Base-by-base conservation (phyloP, 768 basidiomycete species). In the Amanita fuliginea region DNA sequence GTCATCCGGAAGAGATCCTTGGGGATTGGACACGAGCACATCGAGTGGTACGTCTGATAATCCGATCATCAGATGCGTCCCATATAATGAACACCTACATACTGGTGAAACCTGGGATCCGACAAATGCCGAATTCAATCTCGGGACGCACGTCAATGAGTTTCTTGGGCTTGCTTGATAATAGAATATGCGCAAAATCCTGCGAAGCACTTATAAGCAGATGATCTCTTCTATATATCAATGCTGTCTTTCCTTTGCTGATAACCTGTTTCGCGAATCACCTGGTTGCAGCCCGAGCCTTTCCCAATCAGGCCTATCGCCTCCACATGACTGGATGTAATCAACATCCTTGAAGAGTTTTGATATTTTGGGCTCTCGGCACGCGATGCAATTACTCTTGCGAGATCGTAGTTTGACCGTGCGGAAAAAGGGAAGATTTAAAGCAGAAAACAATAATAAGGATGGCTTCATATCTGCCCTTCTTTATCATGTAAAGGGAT, bases 271-370 rank as follows among this genome's bases (percentile, higher is more conserved):
- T 42, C 62, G 67, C 54, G 67, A 57, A 16, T 64, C 48, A 40
- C 76, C 69, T 55, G 64, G 47, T 44, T 57, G 59, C 18, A 80
- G 62, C 3, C 86, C 88, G 43, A 64, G 64, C 8, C 61, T 60
- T 52, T 78, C 73, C 80, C 81, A 87, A 60, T 87, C 78, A 1
- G 85, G 81, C 18, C 67, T 63, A 9, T 70, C 65, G 2, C 86
- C 85, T 9, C 91, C 89, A 55, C 94, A 96, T 59, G 93, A 92
- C 50, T 83, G 76, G 24, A 92, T 76, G 62, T 96, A 96, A 55
- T 92, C 90, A 6, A 71, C 75, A 13, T 74, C 68, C 4, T 73
- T 70, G 18, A 87, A 76, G 41, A 65, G 55, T 13, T 69, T 72
- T 6, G 71, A 47, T 21, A 57, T 70, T 54, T 71, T 57, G 11